A percentile compares a stretch with the other conserved stretches of the same genome.
phyloP scores from a whole-genome alignment of 192 early-diverging fungal species.

The Chytriomyces sp. region DNA sequence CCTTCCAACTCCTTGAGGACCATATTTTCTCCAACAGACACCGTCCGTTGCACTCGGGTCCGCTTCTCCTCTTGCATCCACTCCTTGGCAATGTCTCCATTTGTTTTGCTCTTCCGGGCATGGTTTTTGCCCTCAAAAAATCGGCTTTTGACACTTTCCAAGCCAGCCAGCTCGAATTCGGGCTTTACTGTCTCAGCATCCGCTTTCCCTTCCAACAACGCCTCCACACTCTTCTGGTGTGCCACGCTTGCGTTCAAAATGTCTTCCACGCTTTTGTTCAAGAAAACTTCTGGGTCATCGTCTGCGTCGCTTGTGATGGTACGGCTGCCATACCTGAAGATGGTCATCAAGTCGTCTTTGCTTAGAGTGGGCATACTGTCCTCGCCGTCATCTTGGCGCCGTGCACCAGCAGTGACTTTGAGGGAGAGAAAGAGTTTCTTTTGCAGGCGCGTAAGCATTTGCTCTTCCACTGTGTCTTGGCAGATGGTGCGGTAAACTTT shows the following conservation, averaged over 20 bases:
- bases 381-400: conserved; percentile 21
- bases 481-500: conserved; percentile 71
- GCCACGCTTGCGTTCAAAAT: conserved; percentile 27
- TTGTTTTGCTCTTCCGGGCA: conserved; percentile 16
- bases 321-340: conserved; percentile 39
- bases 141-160: conserved; percentile 32
- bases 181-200: conserved; percentile 3
- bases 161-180: conserved; percentile 33
- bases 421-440: conserved; percentile 60
- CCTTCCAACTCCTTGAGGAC: conserved; percentile 40
- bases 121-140: conserved; percentile 36
- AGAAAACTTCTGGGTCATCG: conserved; percentile 25
- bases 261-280: conserved; percentile 16
- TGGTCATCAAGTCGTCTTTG: conserved; percentile 36
- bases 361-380: conserved; percentile 32
- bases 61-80: conserved; percentile 41
- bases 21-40: conserved; percentile 35
- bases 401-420: conserved; percentile 35
- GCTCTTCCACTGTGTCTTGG: conserved; percentile 74
- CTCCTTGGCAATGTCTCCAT: conserved; percentile 35
- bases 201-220: not conserved
- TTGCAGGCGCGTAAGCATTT: conserved; percentile 61
- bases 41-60: conserved; percentile 33
- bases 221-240: conserved; percentile 28
- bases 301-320: conserved; percentile 20